A percentile compares a stretch with the other conserved stretches of the same genome.
phyloP scores from a whole-genome alignment of 2,329 filamentous ascomycete species.

The Cordyceps javanica region DNA sequence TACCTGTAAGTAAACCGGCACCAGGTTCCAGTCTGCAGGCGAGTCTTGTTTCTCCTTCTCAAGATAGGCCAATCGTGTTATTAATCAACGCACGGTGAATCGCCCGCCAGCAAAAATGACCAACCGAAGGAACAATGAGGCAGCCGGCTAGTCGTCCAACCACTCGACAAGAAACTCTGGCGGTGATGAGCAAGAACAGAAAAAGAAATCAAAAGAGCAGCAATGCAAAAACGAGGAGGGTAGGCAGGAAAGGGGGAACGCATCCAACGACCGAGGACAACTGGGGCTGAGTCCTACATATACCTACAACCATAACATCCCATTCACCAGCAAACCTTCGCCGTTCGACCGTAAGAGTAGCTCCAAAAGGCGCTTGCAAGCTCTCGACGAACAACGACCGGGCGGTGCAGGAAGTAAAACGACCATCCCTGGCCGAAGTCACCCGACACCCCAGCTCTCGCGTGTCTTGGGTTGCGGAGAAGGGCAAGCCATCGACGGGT shows the following conservation, averaged over 20 bases:
- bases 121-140: neutral
- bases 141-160: neutral
- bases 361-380: neutral
- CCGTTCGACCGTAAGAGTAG: neutral
- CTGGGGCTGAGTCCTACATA: constrained; percentile 3
- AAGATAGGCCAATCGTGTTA: neutral
- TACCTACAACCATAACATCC: neutral
- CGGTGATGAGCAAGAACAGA: neutral
- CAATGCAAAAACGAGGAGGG: neutral
- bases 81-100: constrained; percentile 4
- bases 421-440: constrained; percentile 3
- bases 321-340: neutral
- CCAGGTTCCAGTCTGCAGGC: neutral
- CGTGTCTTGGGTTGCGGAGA: constrained; percentile 2
- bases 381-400: constrained; percentile 2
- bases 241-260: neutral
- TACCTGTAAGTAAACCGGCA: too few relatives aligned
- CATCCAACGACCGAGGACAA: neutral
- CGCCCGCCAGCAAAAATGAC: neutral
- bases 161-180: neutral
- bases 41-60: neutral
- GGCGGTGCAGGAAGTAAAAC: constrained; percentile 1
- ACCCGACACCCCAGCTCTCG: constrained; percentile 9
- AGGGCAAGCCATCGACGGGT: constrained; percentile 3
- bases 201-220: neutral